phyloP scores from a whole-genome alignment of 2,329 filamentous ascomycete genomes.

The Myriangium duriaei region DNA sequence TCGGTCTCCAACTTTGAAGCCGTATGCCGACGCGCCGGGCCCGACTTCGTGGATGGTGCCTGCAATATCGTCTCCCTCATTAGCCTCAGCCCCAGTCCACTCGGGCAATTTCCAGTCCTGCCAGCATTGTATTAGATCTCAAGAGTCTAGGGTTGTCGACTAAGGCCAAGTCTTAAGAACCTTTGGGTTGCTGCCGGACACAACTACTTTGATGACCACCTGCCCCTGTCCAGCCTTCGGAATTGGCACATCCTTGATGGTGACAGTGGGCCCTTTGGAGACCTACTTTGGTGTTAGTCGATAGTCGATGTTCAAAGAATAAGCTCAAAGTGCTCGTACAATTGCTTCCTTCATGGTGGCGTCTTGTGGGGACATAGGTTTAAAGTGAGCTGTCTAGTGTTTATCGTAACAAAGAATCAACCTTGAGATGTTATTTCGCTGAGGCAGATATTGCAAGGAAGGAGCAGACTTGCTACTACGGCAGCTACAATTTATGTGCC shows the following conservation, averaged over 20 bases:
- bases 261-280: conserved; percentile 15
- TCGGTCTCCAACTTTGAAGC: conserved; percentile 44
- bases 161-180: too few species aligned
- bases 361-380: too few species aligned
- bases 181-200: conserved; percentile 18
- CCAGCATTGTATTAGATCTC: too few species aligned
- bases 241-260: conserved; percentile 16
- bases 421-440: too few species aligned
- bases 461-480: too few species aligned
- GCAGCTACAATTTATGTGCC: too few species aligned
- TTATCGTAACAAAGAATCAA: too few species aligned
- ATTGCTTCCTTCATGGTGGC: conserved; percentile 21
- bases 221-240: conserved; percentile 16
- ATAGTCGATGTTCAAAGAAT: background rate
- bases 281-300: conserved; percentile 19
- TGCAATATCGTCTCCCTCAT: conserved; percentile 24
- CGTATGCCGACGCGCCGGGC: conserved; percentile 36
- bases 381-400: conserved; percentile 1
- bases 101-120: conserved; percentile 17
- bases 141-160: too few species aligned
- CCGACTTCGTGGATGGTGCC: conserved; percentile 43
- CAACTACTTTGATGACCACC: conserved; percentile 17
- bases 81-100: conserved; percentile 13
- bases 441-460: too few species aligned
- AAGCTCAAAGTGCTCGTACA: conserved; percentile 1